Evolutionary conservation across 2,329 filamentous ascomycete genomes (phyloP).

Genomic region (Phyllachora maydis): DNA sequence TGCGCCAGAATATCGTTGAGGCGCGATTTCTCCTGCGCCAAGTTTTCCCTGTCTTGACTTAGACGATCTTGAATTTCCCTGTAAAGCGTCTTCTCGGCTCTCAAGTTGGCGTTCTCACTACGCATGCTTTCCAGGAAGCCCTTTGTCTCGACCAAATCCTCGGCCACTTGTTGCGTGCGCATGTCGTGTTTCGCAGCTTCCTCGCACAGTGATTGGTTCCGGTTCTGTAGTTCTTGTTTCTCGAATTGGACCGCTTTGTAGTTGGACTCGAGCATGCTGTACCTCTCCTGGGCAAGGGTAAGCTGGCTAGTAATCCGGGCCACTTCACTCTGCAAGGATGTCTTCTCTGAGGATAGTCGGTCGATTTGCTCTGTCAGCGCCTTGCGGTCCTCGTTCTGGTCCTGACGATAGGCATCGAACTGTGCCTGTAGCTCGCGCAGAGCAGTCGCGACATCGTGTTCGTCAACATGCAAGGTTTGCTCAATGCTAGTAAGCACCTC

Average conservation of each 20-base stretch:
- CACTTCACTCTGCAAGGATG: constrained; percentile 61
- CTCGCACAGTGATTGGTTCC: constrained; percentile 57
- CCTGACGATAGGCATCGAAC: constrained; percentile 76
- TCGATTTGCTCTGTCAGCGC: constrained; percentile 74
- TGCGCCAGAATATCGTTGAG: constrained; percentile 68
- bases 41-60: constrained; percentile 66
- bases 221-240: constrained; percentile 71
- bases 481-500: constrained; percentile 38
- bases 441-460: constrained; percentile 51
- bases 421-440: constrained; percentile 76
- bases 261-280: constrained; percentile 78
- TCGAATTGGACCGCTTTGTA: constrained; percentile 68
- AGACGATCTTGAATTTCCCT: constrained; percentile 82
- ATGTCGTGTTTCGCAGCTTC: constrained; percentile 78
- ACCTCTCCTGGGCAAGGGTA: constrained; percentile 61
- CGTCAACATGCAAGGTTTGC: constrained; percentile 31
- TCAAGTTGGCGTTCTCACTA: constrained; percentile 79
- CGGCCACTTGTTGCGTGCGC: constrained; percentile 73
- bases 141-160: constrained; percentile 76
- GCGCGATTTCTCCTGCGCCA: constrained; percentile 67
- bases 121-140: constrained; percentile 70
- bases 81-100: constrained; percentile 87
- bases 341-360: constrained; percentile 63
- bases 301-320: constrained; percentile 65
- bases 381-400: constrained; percentile 61